Conservation (phyloP, 441 rosid genomes). For the Euphorbia celastroides region DNA sequence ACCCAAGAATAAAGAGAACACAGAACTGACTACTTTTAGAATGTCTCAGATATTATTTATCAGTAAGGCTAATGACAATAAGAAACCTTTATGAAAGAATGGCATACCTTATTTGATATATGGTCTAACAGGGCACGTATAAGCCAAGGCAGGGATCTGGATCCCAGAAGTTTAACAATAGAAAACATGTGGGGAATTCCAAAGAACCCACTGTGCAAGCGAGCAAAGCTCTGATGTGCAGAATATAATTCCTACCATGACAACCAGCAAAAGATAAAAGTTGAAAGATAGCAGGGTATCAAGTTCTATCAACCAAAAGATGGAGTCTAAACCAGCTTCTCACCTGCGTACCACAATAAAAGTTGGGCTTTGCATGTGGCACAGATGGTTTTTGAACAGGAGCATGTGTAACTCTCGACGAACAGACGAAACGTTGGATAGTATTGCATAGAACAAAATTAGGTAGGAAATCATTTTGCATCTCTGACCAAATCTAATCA, state of each 20-base stretch:
- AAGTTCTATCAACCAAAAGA: conserved; percentile 18
- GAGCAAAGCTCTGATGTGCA: conserved; percentile 96
- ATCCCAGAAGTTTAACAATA: conserved; percentile 82
- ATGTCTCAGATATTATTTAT: conserved; percentile 1
- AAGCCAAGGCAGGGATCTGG: conserved; percentile 98
- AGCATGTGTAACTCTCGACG: conserved; percentile 61
- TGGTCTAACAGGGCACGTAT: conserved; percentile 93
- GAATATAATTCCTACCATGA: conserved; percentile 78
- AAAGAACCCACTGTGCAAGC: conserved; percentile 90
- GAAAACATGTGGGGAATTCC: conserved; percentile 92
- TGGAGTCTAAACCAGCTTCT: conserved; percentile 22
- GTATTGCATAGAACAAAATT: conserved; percentile 98
- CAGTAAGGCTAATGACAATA: conserved; percentile 2
- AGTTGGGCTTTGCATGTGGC: conserved; percentile 87
- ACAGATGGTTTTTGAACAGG: conserved; percentile 95
- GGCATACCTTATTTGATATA: conserved; percentile 84
- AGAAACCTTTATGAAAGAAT: conserved; percentile 12
- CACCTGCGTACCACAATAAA: conserved; percentile 96
- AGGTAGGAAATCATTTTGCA: conserved; percentile 97
- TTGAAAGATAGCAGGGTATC: no score
- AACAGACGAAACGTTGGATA: conserved; percentile 90
- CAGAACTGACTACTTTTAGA: not conserved
- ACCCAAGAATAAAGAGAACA: conserved; percentile 7
- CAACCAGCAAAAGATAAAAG: conserved; percentile 5
- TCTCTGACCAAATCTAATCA: conserved; percentile 96